Conservation (phyloP, 257 asterid genomes). For the Solanum paucissectum region DNA sequence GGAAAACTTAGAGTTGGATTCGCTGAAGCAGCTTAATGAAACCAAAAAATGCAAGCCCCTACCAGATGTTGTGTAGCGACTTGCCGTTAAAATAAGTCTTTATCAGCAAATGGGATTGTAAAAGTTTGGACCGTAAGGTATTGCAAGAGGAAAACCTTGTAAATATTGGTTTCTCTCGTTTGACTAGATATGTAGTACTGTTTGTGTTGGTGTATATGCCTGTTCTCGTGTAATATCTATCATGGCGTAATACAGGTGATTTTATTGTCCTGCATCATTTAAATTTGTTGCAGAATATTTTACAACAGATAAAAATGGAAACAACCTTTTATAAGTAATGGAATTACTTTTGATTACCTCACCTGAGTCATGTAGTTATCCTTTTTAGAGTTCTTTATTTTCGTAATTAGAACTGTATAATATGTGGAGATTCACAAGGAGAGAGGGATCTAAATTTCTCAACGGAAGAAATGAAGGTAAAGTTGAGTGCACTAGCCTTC, state of each 20-base stretch:
- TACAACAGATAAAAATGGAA: neutral
- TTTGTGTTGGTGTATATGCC: neutral
- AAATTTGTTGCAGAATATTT: neutral
- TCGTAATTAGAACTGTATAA: neutral
- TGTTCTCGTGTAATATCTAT: neutral
- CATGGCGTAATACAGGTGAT: neutral
- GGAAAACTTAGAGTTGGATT: constrained; percentile 75
- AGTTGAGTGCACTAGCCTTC: neutral
- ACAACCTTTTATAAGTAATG: neutral
- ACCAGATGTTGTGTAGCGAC: neutral
- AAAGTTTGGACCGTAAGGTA: neutral
- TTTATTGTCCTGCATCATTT: neutral
- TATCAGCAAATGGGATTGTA: neutral
- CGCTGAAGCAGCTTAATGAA: constrained; percentile 80
- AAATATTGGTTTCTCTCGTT: neutral
- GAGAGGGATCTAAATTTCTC: neutral
- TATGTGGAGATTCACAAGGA: neutral
- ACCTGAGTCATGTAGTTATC: neutral
- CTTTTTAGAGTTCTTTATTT: neutral
- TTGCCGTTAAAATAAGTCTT: neutral
- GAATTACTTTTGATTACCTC: neutral
- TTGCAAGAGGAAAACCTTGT: neutral
- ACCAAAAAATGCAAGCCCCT: neutral
- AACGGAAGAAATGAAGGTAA: neutral
- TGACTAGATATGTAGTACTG: neutral